Evolutionary conservation across 2,329 filamentous ascomycete genomes (phyloP).

Genomic region (Colletotrichum abscissum): DNA sequence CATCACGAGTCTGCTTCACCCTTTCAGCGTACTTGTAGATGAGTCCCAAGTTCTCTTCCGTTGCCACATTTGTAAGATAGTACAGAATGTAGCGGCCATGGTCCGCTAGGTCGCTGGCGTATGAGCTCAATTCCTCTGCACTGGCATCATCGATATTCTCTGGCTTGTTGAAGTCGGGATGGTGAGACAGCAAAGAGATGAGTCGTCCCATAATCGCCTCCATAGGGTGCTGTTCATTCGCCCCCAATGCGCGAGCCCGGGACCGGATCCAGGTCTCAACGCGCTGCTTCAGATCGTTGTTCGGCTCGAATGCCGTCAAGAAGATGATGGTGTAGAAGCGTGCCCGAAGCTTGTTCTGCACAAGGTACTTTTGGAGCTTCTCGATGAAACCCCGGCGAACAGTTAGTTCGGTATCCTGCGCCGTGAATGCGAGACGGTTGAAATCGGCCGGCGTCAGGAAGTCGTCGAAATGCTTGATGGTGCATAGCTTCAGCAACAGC

Average conservation of each 20-base stretch:
- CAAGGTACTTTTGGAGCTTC: slow-evolving; percentile 91
- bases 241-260: slow-evolving; percentile 74
- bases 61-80: slow-evolving; percentile 85
- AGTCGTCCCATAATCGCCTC: slow-evolving; percentile 86
- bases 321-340: slow-evolving; percentile 94
- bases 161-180: slow-evolving; percentile 81
- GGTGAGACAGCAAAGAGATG: slow-evolving; percentile 89
- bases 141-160: slow-evolving; percentile 20
- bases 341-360: slow-evolving; percentile 73
- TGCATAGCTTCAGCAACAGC: slow-evolving; percentile 85
- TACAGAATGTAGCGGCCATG: slow-evolving; percentile 91
- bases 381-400: slow-evolving; percentile 85
- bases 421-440: slow-evolving; percentile 82
- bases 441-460: slow-evolving; percentile 80
- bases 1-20: slow-evolving; percentile 90
- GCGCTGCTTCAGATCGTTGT: slow-evolving; percentile 75
- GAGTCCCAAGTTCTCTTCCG: slow-evolving; percentile 85
- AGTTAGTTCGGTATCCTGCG: slow-evolving; percentile 79
- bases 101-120: slow-evolving; percentile 74
- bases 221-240: slow-evolving; percentile 73
- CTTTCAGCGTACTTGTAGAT: slow-evolving; percentile 94
- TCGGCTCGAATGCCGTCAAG: slow-evolving; percentile 90
- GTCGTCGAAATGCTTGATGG: slow-evolving; percentile 79
- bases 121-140: slow-evolving; percentile 50
- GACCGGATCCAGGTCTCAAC: slow-evolving; percentile 92